Evolutionary conservation across 306 rosid species (phyloP), one percentile per base, ranked within the genome.

Genomic region (Quercus robur): DNA sequence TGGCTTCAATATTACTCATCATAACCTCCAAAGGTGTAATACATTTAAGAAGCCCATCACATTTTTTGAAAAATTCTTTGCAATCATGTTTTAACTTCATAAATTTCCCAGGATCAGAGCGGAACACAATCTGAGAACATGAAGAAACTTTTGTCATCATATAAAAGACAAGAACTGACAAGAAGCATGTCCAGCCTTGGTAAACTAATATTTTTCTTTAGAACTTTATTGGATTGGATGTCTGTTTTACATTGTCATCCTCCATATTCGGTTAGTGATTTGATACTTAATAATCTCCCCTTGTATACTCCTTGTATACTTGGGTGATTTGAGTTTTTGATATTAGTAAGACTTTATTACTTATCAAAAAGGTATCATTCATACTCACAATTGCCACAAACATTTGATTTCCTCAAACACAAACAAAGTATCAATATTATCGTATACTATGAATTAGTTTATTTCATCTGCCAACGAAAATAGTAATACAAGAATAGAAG

Each of bases 21-120:
- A 88, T 77, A 80, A 72, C 82, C 52, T 88, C 87, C 77, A 84
- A 82, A 17, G 73, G 75, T 33, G 76, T 81, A 66, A 86, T 77
- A 2, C 61, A 86, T 76, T 87, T 82, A 56, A 91, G 90, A 85
- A 95, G 90, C 55, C 89, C 92, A 26, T 78, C 76, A 38, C 99
- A 95, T 31, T 33, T 85, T 75, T 84, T 77, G 35, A 90, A 90
- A 84, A 95, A 91, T 49, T 90, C 92, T 18, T 78, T 71, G 33
- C 99, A 95, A 77, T 89, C 93, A 31, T 76, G 78, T 81, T 89
- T 91, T 75, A 95, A 84, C 77, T 81, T 84, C 85, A 87, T 89
- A 89, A 84, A 91, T 86, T 93, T 86, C 82, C 79, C 69, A 61
- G 91, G 26, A 75, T 90, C 93, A 41, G 91, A 77, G 71, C 99